Evolutionary conservation across 2,329 filamentous ascomycete species (phyloP).

Genomic region (Fusarium sp.): DNA sequence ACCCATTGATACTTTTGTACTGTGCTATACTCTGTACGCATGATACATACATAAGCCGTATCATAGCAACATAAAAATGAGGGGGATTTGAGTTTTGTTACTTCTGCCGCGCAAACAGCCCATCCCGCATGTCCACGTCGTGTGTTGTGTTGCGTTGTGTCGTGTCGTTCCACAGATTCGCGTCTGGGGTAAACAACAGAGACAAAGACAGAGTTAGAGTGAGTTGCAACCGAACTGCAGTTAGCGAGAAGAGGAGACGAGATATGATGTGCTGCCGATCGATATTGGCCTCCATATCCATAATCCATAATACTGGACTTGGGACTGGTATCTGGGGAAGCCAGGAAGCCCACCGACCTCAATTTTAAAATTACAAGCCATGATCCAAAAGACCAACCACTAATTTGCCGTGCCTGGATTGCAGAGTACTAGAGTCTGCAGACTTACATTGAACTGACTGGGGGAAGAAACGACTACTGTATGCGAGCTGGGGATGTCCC

Average conservation of each 20-base stretch:
- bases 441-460: slow-evolving; percentile 22
- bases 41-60: slow-evolving; percentile 37
- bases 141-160: not conserved
- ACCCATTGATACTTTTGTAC: not conserved
- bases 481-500: slow-evolving; percentile 22
- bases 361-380: slow-evolving; percentile 52
- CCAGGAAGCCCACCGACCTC: slow-evolving; percentile 46
- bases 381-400: slow-evolving; percentile 43
- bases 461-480: slow-evolving; percentile 27
- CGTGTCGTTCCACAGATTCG: slow-evolving; percentile 14
- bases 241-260: slow-evolving; percentile 25
- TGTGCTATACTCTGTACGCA: slow-evolving; percentile 9
- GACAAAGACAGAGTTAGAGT: slow-evolving; percentile 7
- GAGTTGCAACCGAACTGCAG: slow-evolving; percentile 25
- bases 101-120: slow-evolving; percentile 29
- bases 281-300: not conserved
- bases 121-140: slow-evolving; percentile 19
- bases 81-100: slow-evolving; percentile 1
- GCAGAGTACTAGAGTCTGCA: no score
- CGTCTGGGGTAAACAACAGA: not conserved
- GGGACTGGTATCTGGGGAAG: slow-evolving; percentile 45
- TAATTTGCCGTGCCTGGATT: slow-evolving; percentile 45
- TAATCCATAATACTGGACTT: no score
- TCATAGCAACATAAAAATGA: slow-evolving; percentile 27
- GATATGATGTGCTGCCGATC: slow-evolving; percentile 5